A percentile compares a stretch with the other conserved stretches of the same genome.
Evolutionary conservation across 2,329 filamentous ascomycete genomes (phyloP).

Genomic region (Aspergillus pseudotamarii): DNA sequence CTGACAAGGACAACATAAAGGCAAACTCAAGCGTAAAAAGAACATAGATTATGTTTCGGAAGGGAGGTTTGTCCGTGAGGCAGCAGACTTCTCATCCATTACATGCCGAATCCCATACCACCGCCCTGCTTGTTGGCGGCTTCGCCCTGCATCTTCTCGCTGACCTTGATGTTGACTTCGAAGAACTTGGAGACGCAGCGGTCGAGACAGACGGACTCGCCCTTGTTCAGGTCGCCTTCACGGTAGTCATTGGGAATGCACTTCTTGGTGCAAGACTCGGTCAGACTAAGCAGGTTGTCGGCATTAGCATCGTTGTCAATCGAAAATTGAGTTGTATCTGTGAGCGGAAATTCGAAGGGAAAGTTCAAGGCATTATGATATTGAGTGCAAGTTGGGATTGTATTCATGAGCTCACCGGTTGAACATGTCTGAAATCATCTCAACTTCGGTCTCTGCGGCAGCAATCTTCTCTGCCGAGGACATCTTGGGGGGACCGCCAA

Average conservation of each 20-base stretch:
- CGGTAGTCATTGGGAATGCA: conserved; percentile 92
- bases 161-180: conserved; percentile 96
- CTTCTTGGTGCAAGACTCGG: conserved; percentile 88
- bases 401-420: conserved; percentile 68
- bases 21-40: background rate
- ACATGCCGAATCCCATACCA: conserved; percentile 56
- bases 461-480: conserved; percentile 97
- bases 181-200: conserved; percentile 98
- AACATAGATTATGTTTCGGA: conserved; percentile 6
- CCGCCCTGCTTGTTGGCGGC: conserved; percentile 67
- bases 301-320: background rate
- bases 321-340: background rate
- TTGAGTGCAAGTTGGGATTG: too few relatives aligned
- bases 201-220: conserved; percentile 96
- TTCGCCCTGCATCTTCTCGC: conserved; percentile 92
- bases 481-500: conserved; percentile 75
- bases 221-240: conserved; percentile 97
- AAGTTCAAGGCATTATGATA: too few relatives aligned
- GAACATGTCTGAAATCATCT: conserved; percentile 98
- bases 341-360: background rate
- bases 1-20: conserved; percentile 1
- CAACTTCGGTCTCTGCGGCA: conserved; percentile 93
- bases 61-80: background rate
- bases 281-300: conserved; percentile 61
- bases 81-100: conserved; percentile 17